Conservation (phyloP, 352 stramenopile species). For the Phytophthora tubulina region DNA sequence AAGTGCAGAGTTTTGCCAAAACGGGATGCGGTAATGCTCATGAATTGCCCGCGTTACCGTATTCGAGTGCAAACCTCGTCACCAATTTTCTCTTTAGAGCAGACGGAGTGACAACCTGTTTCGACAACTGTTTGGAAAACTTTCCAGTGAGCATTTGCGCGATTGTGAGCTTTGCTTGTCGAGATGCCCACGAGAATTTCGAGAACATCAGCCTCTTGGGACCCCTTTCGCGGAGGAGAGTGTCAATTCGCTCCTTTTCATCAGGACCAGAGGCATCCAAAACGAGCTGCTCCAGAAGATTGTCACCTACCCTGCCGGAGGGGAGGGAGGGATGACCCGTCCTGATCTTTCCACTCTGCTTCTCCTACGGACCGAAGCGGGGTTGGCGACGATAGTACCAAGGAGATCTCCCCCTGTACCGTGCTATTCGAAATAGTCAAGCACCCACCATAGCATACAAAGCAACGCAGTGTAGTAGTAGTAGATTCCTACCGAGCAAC, state of each 20-base stretch:
- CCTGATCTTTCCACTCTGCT: conserved; percentile 6
- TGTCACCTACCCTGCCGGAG: conserved; percentile 11
- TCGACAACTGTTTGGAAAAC: conserved; percentile 14
- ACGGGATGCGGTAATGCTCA: conserved; percentile 7
- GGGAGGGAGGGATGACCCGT: conserved; percentile 6
- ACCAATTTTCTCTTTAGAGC: conserved; percentile 16
- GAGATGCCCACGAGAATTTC: conserved; percentile 8
- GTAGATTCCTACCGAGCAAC: background rate
- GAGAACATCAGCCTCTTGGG: conserved; percentile 2
- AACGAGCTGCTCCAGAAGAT: background rate
- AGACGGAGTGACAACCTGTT: conserved; percentile 7
- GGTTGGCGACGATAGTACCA: conserved; percentile 14
- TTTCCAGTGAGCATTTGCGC: conserved; percentile 8
- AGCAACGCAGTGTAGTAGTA: background rate
- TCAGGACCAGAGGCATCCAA: background rate
- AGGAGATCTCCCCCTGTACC: background rate
- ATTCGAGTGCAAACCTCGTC: conserved; percentile 15
- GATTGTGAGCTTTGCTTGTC: conserved; percentile 15
- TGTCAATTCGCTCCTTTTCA: conserved; percentile 1
- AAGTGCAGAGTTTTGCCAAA: conserved; percentile 5
- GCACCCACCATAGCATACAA: background rate
- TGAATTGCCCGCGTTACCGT: background rate
- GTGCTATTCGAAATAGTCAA: background rate
- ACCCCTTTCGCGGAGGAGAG: conserved; percentile 8
- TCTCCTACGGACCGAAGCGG: background rate